Percentiles rank a stretch among this genome's conserved stretches.
Conservation (phyloP, 306 rosid species). For the Prunus persica region DNA sequence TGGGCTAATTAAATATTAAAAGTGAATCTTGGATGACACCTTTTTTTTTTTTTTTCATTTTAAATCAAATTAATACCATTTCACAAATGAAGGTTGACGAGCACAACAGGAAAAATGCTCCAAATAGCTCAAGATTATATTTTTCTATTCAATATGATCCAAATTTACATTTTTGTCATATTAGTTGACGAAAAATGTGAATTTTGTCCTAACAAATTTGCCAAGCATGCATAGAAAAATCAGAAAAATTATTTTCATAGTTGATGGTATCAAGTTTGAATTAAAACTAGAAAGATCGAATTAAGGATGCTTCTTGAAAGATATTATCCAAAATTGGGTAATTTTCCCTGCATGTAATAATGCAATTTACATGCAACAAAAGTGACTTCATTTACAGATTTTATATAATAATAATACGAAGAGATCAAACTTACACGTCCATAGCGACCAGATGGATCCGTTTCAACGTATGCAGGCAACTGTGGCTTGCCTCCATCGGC, state of each 20-base stretch:
- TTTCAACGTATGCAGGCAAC: constrained; percentile 59
- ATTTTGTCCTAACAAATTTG: no score
- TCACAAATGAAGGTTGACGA: background rate
- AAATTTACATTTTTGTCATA: background rate
- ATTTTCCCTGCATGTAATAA: no score
- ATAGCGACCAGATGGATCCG: constrained; percentile 83
- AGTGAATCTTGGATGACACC: background rate
- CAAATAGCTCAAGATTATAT: background rate
- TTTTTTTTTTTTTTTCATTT: background rate
- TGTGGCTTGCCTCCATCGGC: constrained; percentile 38
- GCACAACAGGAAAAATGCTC: background rate
- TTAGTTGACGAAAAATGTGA: background rate
- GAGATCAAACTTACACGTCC: constrained; percentile 60
- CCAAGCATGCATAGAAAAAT: background rate
- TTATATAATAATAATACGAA: background rate
- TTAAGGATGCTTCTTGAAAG: no score
- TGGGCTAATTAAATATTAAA: background rate
- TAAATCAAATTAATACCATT: background rate
- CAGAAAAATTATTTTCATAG: no score
- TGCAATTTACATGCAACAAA: background rate
- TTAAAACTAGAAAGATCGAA: no score
- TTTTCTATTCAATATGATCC: background rate
- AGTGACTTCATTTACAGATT: no score
- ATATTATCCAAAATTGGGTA: background rate
- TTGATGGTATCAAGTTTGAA: no score